phyloP scores from a whole-genome alignment of 108 stramenopile genomes.

The Skeletonema costatum region DNA sequence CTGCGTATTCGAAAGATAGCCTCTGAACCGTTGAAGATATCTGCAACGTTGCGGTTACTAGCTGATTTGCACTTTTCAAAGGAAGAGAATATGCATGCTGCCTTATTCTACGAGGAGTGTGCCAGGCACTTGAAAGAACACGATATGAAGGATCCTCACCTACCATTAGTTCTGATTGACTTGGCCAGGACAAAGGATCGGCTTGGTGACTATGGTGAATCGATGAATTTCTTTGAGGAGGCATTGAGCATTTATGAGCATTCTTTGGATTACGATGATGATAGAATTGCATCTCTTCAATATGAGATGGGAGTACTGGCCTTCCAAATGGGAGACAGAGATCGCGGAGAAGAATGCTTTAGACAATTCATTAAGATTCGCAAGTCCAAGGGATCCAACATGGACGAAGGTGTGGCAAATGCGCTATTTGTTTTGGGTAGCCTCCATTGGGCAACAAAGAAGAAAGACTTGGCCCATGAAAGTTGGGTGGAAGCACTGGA shows the following conservation, averaged over 20 bases:
- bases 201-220: constrained; percentile 34
- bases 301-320: constrained; percentile 50
- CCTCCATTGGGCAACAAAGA: constrained; percentile 47
- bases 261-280: constrained; percentile 38
- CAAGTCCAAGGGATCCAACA: constrained; percentile 33
- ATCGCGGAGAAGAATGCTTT: constrained; percentile 38
- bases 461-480: constrained; percentile 33
- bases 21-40: constrained; percentile 38
- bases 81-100: constrained; percentile 47
- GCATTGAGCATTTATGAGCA: constrained; percentile 30
- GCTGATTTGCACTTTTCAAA: constrained; percentile 48
- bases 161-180: constrained; percentile 44
- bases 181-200: constrained; percentile 46
- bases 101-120: constrained; percentile 47
- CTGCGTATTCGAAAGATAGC: constrained; percentile 37
- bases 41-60: constrained; percentile 37
- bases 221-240: constrained; percentile 44
- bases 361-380: constrained; percentile 38
- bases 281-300: constrained; percentile 37
- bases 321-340: constrained; percentile 45
- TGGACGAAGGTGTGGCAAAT: constrained; percentile 49
- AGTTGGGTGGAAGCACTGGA: constrained; percentile 41
- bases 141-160: constrained; percentile 39
- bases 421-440: constrained; percentile 42
- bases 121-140: constrained; percentile 44